Conservation (phyloP, 306 rosid species). For the Quercus ilex region DNA sequence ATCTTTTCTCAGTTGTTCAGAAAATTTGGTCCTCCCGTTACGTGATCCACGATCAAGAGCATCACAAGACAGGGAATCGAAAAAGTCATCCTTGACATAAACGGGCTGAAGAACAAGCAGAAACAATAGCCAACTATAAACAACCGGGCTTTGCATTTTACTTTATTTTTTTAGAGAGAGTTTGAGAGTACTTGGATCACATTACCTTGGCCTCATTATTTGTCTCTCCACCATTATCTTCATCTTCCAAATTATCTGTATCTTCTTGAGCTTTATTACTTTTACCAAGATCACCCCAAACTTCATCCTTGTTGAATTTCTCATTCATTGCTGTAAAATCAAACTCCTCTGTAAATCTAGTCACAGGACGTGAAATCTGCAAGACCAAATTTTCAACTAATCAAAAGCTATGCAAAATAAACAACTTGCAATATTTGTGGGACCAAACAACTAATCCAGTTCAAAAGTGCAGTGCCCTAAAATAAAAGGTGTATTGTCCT, state of each 20-base stretch:
- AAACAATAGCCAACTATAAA: slow-evolving; percentile 1
- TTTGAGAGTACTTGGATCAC: neutral
- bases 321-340: slow-evolving; percentile 63
- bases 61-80: slow-evolving; percentile 44
- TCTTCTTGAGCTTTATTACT: slow-evolving; percentile 30
- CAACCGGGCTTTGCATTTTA: neutral
- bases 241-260: slow-evolving; percentile 24
- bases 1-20: slow-evolving; percentile 50
- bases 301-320: slow-evolving; percentile 61
- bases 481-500: neutral
- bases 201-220: slow-evolving; percentile 30
- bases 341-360: slow-evolving; percentile 49
- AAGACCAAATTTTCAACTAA: neutral
- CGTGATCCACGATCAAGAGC: slow-evolving; percentile 28
- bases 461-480: neutral
- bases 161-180: neutral
- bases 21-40: slow-evolving; percentile 46
- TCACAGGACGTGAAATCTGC: slow-evolving; percentile 40
- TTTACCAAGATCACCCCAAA: slow-evolving; percentile 57
- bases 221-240: slow-evolving; percentile 21
- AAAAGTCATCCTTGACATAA: slow-evolving; percentile 55
- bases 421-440: neutral
- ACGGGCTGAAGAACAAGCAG: slow-evolving; percentile 28
- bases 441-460: neutral
- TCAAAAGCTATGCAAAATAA: neutral